Evolutionary conservation across 306 rosid genomes (phyloP).

Genomic region (Crotalaria pallida): DNA sequence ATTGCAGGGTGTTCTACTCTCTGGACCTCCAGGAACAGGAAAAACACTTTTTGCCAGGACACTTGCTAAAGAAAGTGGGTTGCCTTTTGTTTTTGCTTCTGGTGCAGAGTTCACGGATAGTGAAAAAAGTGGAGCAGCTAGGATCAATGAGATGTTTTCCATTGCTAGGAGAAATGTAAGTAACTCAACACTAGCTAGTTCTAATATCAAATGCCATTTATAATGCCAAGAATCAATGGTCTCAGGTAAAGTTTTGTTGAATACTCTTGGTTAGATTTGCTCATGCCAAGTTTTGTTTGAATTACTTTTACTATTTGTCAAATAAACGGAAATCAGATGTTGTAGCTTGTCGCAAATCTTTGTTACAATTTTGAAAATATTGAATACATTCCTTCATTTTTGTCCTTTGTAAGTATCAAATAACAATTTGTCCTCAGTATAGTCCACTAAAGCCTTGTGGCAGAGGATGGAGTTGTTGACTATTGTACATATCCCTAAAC

Average conservation of each 20-base stretch:
- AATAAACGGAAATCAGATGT: constrained; percentile 5
- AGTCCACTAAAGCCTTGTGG: neutral
- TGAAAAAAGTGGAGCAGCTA: constrained; percentile 90
- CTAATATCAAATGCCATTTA: constrained; percentile 16
- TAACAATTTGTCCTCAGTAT: neutral
- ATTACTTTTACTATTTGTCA: constrained; percentile 12
- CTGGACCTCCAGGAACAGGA: constrained; percentile 99
- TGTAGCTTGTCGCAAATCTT: constrained; percentile 6
- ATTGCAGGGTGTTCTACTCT: constrained; percentile 91
- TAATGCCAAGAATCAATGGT: neutral
- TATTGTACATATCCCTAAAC: neutral
- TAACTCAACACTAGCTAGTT: constrained; percentile 22
- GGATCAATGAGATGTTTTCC: constrained; percentile 87
- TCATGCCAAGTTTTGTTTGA: neutral
- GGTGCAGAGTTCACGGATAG: constrained; percentile 99
- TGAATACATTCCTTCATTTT: neutral
- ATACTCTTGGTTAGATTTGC: neutral
- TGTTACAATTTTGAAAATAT: constrained; percentile 5
- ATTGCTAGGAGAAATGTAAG: constrained; percentile 87
- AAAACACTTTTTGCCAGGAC: constrained; percentile 97
- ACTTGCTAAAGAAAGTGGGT: constrained; percentile 81
- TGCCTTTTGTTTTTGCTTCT: constrained; percentile 95
- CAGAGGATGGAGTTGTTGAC: neutral
- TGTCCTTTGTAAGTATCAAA: neutral
- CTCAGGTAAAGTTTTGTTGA: neutral